These are phyloP conservation scores for Plasmodium sp. DNA, from an alignment of 169 alveolate genomes.

Conservation along the genomic window DNA sequence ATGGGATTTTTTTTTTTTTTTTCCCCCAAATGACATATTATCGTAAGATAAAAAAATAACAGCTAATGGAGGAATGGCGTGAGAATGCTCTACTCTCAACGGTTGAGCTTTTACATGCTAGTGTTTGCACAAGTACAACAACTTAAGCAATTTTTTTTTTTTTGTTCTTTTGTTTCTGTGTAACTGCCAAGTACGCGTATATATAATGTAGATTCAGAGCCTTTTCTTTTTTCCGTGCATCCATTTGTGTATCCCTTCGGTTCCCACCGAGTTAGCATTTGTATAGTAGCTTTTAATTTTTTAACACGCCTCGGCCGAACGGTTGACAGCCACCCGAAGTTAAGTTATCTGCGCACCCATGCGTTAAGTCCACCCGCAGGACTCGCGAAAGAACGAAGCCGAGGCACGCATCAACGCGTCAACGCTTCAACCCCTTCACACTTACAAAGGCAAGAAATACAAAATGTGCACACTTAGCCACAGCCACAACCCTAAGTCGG, in stretches of 20 bases:
- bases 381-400: background rate
- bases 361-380: background rate
- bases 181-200: background rate
- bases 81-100: background rate
- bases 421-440: background rate
- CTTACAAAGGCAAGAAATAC: background rate
- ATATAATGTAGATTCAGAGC: background rate
- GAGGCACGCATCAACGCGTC: background rate
- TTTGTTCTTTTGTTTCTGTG: background rate
- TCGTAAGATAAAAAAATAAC: background rate
- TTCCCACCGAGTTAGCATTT: background rate
- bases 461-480: constrained; percentile 17
- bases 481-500: background rate
- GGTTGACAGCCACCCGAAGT: background rate
- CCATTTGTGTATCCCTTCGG: background rate
- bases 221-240: background rate
- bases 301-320: background rate
- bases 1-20: background rate
- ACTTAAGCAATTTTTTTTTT: background rate
- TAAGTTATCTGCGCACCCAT: background rate
- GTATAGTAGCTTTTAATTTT: background rate
- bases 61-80: background rate
- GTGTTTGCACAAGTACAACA: background rate
- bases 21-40: background rate
- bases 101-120: background rate